A percentile compares a stretch with the other conserved stretches of the same genome.
These are phyloP conservation scores for Thymus quinquecostatus DNA, from an alignment of 257 asterid genomes.

Conservation along the genomic window DNA sequence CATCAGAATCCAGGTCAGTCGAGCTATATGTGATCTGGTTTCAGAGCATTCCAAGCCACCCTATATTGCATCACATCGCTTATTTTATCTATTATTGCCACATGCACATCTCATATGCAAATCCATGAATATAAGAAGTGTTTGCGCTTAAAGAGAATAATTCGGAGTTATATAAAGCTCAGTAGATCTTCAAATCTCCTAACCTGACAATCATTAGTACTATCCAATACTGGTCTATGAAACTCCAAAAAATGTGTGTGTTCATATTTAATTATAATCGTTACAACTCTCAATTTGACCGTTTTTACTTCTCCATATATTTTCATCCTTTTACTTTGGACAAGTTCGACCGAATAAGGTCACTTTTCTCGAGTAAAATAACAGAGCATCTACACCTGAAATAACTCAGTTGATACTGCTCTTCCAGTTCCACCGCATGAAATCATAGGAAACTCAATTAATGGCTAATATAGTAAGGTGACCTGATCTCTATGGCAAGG, in stretches of 20 bases:
- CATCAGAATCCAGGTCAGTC: slow-evolving; percentile 77
- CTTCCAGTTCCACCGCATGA: neutral
- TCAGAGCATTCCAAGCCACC: neutral
- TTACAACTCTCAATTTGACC: too few relatives aligned
- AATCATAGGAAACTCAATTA: slow-evolving; percentile 3
- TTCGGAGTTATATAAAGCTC: neutral
- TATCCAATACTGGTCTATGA: too few relatives aligned
- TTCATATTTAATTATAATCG: too few relatives aligned
- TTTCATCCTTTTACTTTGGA: too few relatives aligned
- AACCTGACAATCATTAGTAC: neutral
- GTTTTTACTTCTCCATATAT: too few relatives aligned
- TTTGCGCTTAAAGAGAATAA: neutral
- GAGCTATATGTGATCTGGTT: neutral
- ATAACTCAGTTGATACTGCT: neutral
- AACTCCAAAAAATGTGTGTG: too few relatives aligned
- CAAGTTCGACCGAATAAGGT: too few relatives aligned
- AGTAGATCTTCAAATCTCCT: neutral
- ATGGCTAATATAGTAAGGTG: neutral
- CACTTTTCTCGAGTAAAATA: too few relatives aligned
- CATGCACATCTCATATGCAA: neutral
- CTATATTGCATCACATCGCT: neutral
- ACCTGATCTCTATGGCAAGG: slow-evolving; percentile 14
- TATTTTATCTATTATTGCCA: neutral
- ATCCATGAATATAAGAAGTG: neutral
- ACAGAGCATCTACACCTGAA: neutral